Base-by-base conservation (phyloP, 1,139 yeast species). In the Groenewaldozyma auringiensis region DNA sequence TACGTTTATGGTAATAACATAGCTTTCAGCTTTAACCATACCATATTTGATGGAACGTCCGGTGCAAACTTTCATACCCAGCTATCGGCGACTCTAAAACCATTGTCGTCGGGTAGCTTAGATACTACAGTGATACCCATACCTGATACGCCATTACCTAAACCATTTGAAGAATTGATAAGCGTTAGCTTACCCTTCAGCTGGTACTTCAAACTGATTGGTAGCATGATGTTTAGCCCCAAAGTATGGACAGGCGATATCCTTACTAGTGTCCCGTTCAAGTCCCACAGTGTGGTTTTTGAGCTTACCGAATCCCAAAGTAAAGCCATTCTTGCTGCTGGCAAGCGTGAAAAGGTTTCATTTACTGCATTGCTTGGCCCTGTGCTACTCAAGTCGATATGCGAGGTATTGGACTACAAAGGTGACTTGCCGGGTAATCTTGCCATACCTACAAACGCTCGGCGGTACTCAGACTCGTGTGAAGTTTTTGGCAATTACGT, bases 1-100 rank as follows among this genome's bases (percentile, higher is more conserved):
- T 42, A 48, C 18, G 48, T 56, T 2, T 17, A 53, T 20, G 44
- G 37, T 8, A 16, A 39, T 9, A 42, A 37, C 13, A 50, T 51
- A 3, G 49, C 53, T 25, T 55, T 51, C 51, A 55, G 45, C 13
- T 57, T 53, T 46, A 57, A 57, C 44, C 60, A 57, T 44, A 31
- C 53, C 3, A 38, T 40, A 3, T 46, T 50, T 43, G 60, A 57
- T 37, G 60, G 60, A 29, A 50, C 49, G 27, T 48, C 54, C 8
- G 60, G 60, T 1, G 45, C 53, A 4, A 32, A 43, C 16, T 55
- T 57, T 45, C 60, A 56, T 37, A 29, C 44, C 21, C 37, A 47
- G 32, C 47, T 57, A 25, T 34, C 53, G 13, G 32, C 35, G 3
- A 44, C 45, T 8, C 41, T 54, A 25, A 44, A 43, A 36, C 36